A percentile compares a stretch with the other conserved stretches of the same genome.
phyloP scores from a whole-genome alignment of 176 grass and related monocot species.

The Avena eriantha region DNA sequence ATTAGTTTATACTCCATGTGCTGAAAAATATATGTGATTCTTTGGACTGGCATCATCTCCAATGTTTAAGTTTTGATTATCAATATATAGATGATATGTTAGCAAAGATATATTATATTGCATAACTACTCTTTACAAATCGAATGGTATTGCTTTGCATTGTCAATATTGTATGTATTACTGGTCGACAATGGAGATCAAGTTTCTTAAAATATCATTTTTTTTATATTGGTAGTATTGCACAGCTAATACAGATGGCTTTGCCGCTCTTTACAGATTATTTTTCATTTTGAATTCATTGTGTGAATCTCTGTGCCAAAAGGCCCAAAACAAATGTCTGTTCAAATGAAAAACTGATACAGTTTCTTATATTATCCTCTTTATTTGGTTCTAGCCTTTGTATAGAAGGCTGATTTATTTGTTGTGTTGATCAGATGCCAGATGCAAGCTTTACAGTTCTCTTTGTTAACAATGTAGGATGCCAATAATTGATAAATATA shows the following conservation, averaged over 20 bases:
- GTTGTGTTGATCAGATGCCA: constrained; percentile 25
- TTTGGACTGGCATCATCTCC: not conserved
- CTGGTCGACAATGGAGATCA: not conserved
- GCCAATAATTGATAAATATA: constrained; percentile 98
- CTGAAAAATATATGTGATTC: not conserved
- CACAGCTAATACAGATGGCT: not conserved
- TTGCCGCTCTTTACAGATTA: not conserved
- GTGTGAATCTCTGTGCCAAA: constrained; percentile 1
- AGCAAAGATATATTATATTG: not conserved
- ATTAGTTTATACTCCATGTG: not conserved
- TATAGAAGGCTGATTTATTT: not conserved
- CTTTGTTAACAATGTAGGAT: constrained; percentile 60
- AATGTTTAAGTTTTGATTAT: not conserved
- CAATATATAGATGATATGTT: not conserved
- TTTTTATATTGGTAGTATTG: not conserved
- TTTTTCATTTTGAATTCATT: constrained; percentile 6
- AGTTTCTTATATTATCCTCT: not conserved
- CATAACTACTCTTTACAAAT: constrained; percentile 9
- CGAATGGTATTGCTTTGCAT: not conserved
- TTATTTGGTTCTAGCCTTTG: not conserved
- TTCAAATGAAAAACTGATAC: not conserved
- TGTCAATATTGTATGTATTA: not conserved
- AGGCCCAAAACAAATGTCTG: not conserved
- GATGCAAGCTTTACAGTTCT: constrained; percentile 10
- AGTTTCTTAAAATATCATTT: not conserved